Evolutionary conservation across 2,329 filamentous ascomycete genomes (phyloP), one percentile per base, ranked within the genome.

Genomic region (Ophiocordyceps camponoti-floridani): DNA sequence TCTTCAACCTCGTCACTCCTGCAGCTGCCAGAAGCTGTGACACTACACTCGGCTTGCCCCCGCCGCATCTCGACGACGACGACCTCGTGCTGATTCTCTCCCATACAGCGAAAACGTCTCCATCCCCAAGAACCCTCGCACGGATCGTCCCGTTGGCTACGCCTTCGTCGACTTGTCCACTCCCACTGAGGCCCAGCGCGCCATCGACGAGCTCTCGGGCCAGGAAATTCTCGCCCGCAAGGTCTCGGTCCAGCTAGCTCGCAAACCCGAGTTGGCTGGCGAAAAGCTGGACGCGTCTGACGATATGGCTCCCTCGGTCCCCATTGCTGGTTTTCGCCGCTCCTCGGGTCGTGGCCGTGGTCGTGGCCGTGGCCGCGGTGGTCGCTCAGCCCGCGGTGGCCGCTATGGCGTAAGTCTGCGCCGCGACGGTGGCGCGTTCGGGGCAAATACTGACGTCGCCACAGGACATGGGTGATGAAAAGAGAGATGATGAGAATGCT

Each of bases 111-210:
- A 98, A 75, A 94, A 86, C 66, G 89, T 89, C 66, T 96, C 91
- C 57, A 98, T 98, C 68, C 91, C 91, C 55, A 94, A 93, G 77
- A 96, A 98, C 75, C 91, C 91, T 62, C 89, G 91, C 67, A 98
- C 89, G 68, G 89, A 87, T 68, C 89, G 91, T 63, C 89, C 91
- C 52, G 91, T 98, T 64, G 91, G 91, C 62, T 98, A 96, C 67
- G 91, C 91, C 62, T 98, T 98, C 64, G 91, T 98, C 64, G 91
- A 96, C 62, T 83, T 98, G 53, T 93, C 86, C 50, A 95, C 89
- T 52, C 85, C 91, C 48, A 79, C 78, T 53, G 91, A 96, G 73
- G 91, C 91, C 52, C 85, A 95, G 69, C 85, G 87, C 65, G 91
- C 91, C 60, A 96, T 98, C 58, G 73, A 77, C 57, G 86, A 94